Percentiles rank a stretch among this genome's conserved stretches.
phyloP scores from a whole-genome alignment of 1,139 yeast genomes.

The Hansenula sp. region DNA sequence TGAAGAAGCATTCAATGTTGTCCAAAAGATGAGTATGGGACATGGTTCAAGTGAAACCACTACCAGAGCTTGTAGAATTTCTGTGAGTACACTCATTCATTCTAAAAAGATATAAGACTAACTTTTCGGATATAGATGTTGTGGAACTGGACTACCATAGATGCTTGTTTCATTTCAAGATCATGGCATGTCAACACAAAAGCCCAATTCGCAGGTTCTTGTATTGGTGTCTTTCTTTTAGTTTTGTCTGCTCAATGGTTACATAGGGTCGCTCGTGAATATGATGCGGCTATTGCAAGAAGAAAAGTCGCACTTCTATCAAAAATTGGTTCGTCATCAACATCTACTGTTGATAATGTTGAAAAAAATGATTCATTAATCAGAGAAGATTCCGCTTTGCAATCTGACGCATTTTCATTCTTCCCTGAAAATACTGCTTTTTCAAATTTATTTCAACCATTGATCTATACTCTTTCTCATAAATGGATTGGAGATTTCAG shows the following conservation, averaged over 20 bases:
- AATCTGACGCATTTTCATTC: slow-evolving; percentile 6
- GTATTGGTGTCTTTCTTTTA: slow-evolving; percentile 59
- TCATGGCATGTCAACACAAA: slow-evolving; percentile 60
- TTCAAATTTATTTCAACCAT: slow-evolving; percentile 23
- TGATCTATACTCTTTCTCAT: slow-evolving; percentile 35
- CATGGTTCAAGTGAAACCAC: slow-evolving; percentile 10
- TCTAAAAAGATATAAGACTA: background rate
- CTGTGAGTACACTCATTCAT: slow-evolving; percentile 9
- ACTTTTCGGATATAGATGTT: slow-evolving; percentile 31
- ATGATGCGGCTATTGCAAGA: slow-evolving; percentile 27
- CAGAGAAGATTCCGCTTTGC: background rate
- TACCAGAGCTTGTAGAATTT: slow-evolving; percentile 22
- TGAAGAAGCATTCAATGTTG: slow-evolving; percentile 11
- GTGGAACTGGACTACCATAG: slow-evolving; percentile 60
- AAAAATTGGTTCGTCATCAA: background rate
- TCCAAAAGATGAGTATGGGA: slow-evolving; percentile 25
- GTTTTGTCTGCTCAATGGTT: slow-evolving; percentile 57
- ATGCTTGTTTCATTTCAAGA: slow-evolving; percentile 58
- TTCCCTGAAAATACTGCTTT: slow-evolving; percentile 4
- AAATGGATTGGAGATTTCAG: slow-evolving; percentile 32
- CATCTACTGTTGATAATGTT: slow-evolving; percentile 2
- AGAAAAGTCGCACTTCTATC: slow-evolving; percentile 7
- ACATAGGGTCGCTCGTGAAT: slow-evolving; percentile 53
- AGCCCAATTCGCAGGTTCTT: slow-evolving; percentile 68
- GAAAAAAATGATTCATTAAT: background rate